Conservation (phyloP, 129 eudicot genomes). For the Artemisia argyi region DNA sequence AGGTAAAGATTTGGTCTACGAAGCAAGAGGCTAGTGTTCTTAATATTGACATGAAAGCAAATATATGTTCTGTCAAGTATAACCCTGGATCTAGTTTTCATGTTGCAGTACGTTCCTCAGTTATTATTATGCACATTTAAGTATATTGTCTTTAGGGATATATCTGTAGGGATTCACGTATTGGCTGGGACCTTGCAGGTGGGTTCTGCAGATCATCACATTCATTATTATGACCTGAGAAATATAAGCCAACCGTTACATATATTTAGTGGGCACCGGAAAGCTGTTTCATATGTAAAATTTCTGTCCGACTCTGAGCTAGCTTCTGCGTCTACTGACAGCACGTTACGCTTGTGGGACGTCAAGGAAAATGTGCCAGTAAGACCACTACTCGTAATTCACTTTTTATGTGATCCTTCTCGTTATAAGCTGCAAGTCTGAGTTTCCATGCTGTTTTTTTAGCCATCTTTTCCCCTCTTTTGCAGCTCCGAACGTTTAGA, state of each 20-base stretch:
- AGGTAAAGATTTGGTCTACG: constrained; percentile 98
- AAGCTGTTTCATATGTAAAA: constrained; percentile 92
- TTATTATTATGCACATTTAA: too few species aligned
- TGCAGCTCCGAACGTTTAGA: constrained; percentile 72
- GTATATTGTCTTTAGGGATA: background rate
- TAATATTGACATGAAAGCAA: constrained; percentile 95
- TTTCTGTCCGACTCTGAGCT: constrained; percentile 82
- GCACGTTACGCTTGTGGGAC: constrained; percentile 95
- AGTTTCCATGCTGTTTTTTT: too few species aligned
- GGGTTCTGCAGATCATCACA: constrained; percentile 96
- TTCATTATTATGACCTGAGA: constrained; percentile 91
- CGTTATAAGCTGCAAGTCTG: background rate
- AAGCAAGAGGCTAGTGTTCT: constrained; percentile 92
- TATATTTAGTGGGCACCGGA: constrained; percentile 78
- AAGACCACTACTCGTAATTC: constrained; percentile 28
- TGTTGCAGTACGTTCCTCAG: constrained; percentile 62
- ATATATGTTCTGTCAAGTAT: constrained; percentile 91
- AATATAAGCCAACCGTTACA: constrained; percentile 79
- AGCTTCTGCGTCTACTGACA: constrained; percentile 98
- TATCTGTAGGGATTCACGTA: background rate
- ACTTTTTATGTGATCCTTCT: background rate
- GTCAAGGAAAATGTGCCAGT: constrained; percentile 77
- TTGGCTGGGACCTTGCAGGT: constrained; percentile 48
- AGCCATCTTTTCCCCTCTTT: background rate
- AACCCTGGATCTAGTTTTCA: constrained; percentile 92